Conservation (phyloP, 192 early-diverging fungal species). For the Chytriomyces sp. region DNA sequence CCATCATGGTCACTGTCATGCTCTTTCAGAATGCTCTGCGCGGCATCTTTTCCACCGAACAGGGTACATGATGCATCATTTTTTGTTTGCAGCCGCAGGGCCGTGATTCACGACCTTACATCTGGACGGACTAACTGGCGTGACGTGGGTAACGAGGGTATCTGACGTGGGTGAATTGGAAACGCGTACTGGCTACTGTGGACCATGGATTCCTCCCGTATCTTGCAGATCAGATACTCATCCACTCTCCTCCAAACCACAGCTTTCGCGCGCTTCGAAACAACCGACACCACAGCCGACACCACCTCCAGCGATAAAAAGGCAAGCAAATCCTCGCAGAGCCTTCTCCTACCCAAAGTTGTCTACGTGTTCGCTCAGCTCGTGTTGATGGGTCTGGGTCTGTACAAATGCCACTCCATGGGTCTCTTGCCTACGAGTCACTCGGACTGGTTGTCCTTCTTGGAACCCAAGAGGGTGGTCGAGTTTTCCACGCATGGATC, state of each 20-base stretch:
- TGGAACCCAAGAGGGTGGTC: conserved; percentile 51
- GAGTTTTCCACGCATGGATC: conserved; percentile 19
- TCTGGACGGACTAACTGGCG: too few relatives aligned
- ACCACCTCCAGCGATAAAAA: background rate
- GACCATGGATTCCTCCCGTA: background rate
- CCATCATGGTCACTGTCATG: conserved; percentile 95
- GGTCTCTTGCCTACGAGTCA: conserved; percentile 90
- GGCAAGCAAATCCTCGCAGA: conserved; percentile 30
- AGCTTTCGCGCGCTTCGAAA: conserved; percentile 19
- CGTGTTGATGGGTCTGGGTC: conserved; percentile 76
- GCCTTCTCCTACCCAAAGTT: conserved; percentile 76
- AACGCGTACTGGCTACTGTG: too few relatives aligned
- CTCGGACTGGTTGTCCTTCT: conserved; percentile 96
- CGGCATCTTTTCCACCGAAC: conserved; percentile 67
- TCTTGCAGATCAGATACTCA: background rate
- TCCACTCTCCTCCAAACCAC: background rate
- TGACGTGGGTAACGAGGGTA: too few relatives aligned
- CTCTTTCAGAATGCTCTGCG: conserved; percentile 84
- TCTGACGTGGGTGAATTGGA: too few relatives aligned
- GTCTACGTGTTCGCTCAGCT: conserved; percentile 83
- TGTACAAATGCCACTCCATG: conserved; percentile 93
- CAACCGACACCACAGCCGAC: background rate
- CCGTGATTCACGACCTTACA: background rate
- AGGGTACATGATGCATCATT: too few relatives aligned
- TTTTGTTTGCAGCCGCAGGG: background rate